Evolutionary conservation across 768 basidiomycete genomes (phyloP).

Genomic region (Omphalotus guepiniiformis): DNA sequence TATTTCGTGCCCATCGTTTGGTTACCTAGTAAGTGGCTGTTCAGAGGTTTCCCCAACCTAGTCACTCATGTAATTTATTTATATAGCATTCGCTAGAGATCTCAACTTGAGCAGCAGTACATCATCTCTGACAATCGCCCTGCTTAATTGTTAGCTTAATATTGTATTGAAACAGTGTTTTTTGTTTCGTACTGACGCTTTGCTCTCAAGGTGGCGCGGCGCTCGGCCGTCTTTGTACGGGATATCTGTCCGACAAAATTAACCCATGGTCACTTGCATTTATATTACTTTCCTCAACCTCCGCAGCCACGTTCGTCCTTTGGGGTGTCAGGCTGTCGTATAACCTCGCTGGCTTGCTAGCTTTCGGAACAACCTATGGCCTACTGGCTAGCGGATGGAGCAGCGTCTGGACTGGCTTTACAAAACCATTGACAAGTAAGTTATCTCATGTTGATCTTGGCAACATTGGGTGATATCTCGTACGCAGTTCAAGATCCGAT

Average conservation of each 20-base stretch:
- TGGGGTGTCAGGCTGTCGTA: conserved; percentile 26
- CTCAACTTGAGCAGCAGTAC: conserved; percentile 14
- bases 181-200: conserved; percentile 6
- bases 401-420: conserved; percentile 26
- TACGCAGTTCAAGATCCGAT: conserved; percentile 12
- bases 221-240: conserved; percentile 18
- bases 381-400: conserved; percentile 28
- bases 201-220: conserved; percentile 17
- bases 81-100: conserved; percentile 19
- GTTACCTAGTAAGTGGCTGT: conserved; percentile 20
- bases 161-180: too few relatives aligned
- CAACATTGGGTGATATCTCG: neutral
- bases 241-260: conserved; percentile 21
- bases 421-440: conserved; percentile 16
- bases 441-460: neutral
- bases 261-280: conserved; percentile 21
- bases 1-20: conserved; percentile 25
- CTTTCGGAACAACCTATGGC: conserved; percentile 26
- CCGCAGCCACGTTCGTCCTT: conserved; percentile 24
- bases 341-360: conserved; percentile 20
- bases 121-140: conserved; percentile 17
- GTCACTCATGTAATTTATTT: neutral
- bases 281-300: conserved; percentile 16
- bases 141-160: conserved; percentile 17
- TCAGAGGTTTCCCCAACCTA: neutral